phyloP scores from a whole-genome alignment of 495 filamentous ascomycete genomes.

The Hyaloscypha hepaticicola region DNA sequence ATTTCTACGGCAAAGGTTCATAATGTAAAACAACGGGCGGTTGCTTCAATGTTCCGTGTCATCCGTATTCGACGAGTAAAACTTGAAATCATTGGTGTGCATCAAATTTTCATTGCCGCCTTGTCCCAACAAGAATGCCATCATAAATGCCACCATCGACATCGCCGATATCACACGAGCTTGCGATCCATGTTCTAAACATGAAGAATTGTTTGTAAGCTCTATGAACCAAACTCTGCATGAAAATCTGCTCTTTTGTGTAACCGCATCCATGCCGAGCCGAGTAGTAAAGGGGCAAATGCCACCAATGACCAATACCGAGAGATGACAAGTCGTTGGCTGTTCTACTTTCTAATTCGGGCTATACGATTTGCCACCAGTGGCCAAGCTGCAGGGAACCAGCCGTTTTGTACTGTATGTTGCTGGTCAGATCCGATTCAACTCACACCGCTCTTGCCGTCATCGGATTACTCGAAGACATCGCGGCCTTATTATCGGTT shows the following conservation, averaged over 20 bases:
- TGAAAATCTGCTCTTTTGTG: not conserved
- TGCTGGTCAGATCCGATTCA: not conserved
- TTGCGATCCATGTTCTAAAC: not conserved
- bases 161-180: not conserved
- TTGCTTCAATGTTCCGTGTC: not conserved
- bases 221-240: not conserved
- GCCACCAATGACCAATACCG: not conserved
- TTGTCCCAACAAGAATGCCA: not conserved
- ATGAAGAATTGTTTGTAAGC: not conserved
- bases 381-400: slow-evolving; percentile 3
- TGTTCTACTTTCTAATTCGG: slow-evolving; percentile 8
- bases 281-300: not conserved
- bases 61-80: not conserved
- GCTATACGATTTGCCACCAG: not conserved
- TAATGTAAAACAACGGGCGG: not conserved
- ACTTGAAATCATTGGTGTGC: not conserved
- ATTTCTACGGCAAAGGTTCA: not conserved
- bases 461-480: not conserved
- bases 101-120: not conserved
- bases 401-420: not conserved
- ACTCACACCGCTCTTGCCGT: not conserved
- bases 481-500: not conserved
- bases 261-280: not conserved
- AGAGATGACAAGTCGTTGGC: not conserved
- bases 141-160: not conserved